A percentile compares a stretch with the other conserved stretches of the same genome.
Evolutionary conservation across 257 asterid species (phyloP).

Genomic region (Nicotiana knightiana): DNA sequence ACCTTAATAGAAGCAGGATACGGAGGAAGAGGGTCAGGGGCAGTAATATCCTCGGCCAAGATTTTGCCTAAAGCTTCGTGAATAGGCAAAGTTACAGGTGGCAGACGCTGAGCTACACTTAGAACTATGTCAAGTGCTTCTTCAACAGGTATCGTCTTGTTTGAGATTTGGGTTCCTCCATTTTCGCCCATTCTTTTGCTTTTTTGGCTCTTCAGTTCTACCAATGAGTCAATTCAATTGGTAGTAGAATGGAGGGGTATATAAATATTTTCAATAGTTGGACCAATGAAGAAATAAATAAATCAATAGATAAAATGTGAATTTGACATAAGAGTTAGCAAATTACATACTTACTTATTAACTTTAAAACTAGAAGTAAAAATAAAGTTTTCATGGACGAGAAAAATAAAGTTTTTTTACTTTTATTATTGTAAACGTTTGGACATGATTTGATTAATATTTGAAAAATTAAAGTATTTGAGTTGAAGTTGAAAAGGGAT

Average conservation of each 20-base stretch:
- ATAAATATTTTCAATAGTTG: too few relatives aligned
- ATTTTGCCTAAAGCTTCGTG: slow-evolving; percentile 64
- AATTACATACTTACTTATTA: too few relatives aligned
- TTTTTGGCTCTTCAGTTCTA: not conserved
- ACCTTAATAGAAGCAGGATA: slow-evolving; percentile 97
- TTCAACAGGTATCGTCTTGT: slow-evolving; percentile 46
- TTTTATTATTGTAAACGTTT: too few relatives aligned
- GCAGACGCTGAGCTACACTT: slow-evolving; percentile 47
- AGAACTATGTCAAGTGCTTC: slow-evolving; percentile 67
- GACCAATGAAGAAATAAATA: too few relatives aligned
- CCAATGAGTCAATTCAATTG: not conserved
- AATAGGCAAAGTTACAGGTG: slow-evolving; percentile 56
- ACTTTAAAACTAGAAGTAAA: too few relatives aligned
- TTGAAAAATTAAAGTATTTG: too few relatives aligned
- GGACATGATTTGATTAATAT: too few relatives aligned
- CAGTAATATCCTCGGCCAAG: slow-evolving; percentile 68
- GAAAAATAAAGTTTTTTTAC: too few relatives aligned
- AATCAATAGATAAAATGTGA: too few relatives aligned
- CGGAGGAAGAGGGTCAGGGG: slow-evolving; percentile 95
- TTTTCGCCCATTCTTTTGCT: not conserved
- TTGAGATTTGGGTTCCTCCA: slow-evolving; percentile 4
- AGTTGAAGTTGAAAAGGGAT: too few relatives aligned
- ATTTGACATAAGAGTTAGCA: too few relatives aligned
- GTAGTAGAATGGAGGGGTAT: not conserved
- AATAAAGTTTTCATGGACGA: too few relatives aligned